Evolutionary conservation across 169 alveolate genomes (phyloP).

Genomic region (Plasmodium ovale): DNA sequence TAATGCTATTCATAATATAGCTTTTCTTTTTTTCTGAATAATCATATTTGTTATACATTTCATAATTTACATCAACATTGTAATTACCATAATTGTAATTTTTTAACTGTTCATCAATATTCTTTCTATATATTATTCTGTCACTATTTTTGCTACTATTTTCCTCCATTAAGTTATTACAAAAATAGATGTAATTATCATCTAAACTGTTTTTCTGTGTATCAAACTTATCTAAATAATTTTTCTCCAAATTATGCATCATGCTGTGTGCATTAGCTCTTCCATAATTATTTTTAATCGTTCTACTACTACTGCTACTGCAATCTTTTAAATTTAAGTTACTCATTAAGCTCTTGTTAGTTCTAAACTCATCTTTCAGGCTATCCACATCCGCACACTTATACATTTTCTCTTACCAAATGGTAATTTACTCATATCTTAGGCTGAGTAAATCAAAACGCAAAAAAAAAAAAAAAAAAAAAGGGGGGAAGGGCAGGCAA

Average conservation of each 20-base stretch:
- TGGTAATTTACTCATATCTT: slow-evolving; percentile 34
- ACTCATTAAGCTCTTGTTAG: slow-evolving; percentile 3
- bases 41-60: background rate
- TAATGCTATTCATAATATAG: background rate
- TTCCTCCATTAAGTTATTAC: slow-evolving; percentile 13
- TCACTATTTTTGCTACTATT: slow-evolving; percentile 5
- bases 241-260: slow-evolving; percentile 7
- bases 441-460: background rate
- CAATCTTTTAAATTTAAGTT: slow-evolving; percentile 20
- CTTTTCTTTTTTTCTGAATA: background rate
- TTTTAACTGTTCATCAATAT: background rate
- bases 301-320: background rate
- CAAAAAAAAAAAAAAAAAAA: background rate
- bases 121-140: background rate
- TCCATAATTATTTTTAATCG: slow-evolving; percentile 7
- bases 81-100: slow-evolving; percentile 5
- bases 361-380: slow-evolving; percentile 15
- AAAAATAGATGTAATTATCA: slow-evolving; percentile 11
- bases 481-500: background rate
- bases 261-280: background rate
- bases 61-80: background rate
- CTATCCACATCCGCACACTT: slow-evolving; percentile 36
- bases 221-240: slow-evolving; percentile 15
- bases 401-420: slow-evolving; percentile 25
- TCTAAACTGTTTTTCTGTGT: background rate